Percentiles rank a stretch among this genome's conserved stretches.
Evolutionary conservation across 805 yeast species (phyloP).

Genomic region (Metschnikowia kunwiensis): DNA sequence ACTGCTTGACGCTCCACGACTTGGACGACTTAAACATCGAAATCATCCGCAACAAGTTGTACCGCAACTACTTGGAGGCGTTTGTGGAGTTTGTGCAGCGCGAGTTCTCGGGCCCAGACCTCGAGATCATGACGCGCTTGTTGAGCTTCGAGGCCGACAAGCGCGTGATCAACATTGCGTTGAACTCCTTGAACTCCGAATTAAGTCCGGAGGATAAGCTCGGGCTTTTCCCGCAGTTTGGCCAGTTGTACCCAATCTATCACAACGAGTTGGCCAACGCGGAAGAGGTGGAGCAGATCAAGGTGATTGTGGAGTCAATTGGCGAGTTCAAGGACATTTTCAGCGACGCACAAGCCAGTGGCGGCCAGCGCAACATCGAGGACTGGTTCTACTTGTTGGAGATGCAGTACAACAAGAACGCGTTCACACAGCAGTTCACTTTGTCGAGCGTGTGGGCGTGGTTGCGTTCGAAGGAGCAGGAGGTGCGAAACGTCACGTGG

Average conservation of each 20-base stretch:
- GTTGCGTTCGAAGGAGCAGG: slow-evolving; percentile 95
- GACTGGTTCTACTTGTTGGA: slow-evolving; percentile 92
- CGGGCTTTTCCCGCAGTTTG: slow-evolving; percentile 75
- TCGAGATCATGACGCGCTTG: slow-evolving; percentile 73
- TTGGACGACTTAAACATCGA: slow-evolving; percentile 95
- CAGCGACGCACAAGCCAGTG: slow-evolving; percentile 34
- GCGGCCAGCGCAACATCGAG: slow-evolving; percentile 63
- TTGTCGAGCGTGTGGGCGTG: slow-evolving; percentile 92
- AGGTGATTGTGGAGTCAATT: slow-evolving; percentile 57
- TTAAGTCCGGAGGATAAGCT: slow-evolving; percentile 69
- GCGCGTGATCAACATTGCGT: slow-evolving; percentile 84
- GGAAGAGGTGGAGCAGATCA: slow-evolving; percentile 84
- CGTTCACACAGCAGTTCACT: slow-evolving; percentile 95
- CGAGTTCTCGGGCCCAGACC: slow-evolving; percentile 70
- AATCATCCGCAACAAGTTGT: slow-evolving; percentile 84
- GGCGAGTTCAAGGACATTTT: slow-evolving; percentile 64
- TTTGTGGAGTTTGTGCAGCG: slow-evolving; percentile 63
- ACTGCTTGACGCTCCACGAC: slow-evolving; percentile 81
- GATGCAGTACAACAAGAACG: slow-evolving; percentile 87
- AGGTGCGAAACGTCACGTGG: slow-evolving; percentile 97
- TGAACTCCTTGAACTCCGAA: slow-evolving; percentile 83
- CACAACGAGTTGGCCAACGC: slow-evolving; percentile 65
- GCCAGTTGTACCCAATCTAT: slow-evolving; percentile 71
- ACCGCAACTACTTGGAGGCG: slow-evolving; percentile 90
- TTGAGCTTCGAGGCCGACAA: slow-evolving; percentile 93